Conservation (phyloP, 2,329 filamentous ascomycete genomes). For the Cyphellophora europaea region DNA sequence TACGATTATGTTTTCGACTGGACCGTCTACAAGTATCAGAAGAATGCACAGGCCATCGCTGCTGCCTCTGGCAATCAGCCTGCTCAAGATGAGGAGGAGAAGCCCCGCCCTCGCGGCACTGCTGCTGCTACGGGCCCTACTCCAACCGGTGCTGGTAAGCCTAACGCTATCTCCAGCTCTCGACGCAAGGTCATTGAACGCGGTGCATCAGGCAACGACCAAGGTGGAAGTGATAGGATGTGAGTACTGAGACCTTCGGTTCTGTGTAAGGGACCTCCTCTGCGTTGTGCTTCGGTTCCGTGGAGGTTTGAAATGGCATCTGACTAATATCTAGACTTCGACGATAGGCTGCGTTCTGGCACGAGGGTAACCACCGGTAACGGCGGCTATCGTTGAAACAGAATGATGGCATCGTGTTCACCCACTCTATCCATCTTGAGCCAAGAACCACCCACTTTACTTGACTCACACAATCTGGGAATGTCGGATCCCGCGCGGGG, state of each 20-base stretch:
- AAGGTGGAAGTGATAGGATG: conserved; percentile 85
- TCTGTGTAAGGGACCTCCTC: conserved; percentile 86
- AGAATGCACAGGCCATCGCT: conserved; percentile 92
- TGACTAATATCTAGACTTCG: conserved; percentile 76
- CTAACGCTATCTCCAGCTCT: conserved; percentile 63
- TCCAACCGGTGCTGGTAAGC: conserved; percentile 53
- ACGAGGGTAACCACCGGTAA: conserved; percentile 53
- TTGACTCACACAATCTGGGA: conserved; percentile 9
- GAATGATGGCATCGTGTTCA: conserved; percentile 34
- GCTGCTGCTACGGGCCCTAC: conserved; percentile 57
- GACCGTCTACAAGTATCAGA: conserved; percentile 99
- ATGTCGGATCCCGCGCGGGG: conserved; percentile 21
- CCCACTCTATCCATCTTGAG: conserved; percentile 1
- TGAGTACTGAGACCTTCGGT: conserved; percentile 71
- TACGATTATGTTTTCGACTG: conserved; percentile 99
- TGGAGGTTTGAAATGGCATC: conserved; percentile 65
- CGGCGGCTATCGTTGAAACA: conserved; percentile 43
- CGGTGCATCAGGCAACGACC: conserved; percentile 44
- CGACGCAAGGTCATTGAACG: conserved; percentile 79
- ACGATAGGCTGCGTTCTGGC: conserved; percentile 78
- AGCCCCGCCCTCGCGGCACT: conserved; percentile 58
- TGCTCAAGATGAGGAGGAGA: conserved; percentile 61
- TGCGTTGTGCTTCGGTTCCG: conserved; percentile 74
- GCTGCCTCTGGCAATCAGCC: conserved; percentile 61
- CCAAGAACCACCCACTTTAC: conserved; percentile 11